Conservation (phyloP, 139 green algal genomes). For the Tetradesmus lagerheimii region DNA sequence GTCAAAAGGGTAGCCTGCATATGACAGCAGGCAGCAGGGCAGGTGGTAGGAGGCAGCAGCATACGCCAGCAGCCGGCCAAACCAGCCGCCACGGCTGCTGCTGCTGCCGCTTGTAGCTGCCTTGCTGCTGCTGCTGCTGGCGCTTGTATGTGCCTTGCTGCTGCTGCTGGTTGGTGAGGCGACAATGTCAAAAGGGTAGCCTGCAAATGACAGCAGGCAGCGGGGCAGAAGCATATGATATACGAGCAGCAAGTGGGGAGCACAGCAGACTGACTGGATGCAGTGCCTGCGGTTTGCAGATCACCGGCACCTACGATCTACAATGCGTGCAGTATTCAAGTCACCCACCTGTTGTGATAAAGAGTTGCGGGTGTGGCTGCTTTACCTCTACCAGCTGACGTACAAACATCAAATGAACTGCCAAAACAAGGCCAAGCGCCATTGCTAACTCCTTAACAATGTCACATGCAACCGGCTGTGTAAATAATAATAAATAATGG, state of each 20-base stretch:
- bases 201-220: constrained; percentile 59
- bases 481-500: no score
- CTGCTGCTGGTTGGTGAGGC: constrained; percentile 35
- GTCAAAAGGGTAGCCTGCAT: constrained; percentile 93
- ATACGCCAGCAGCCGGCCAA: constrained; percentile 64
- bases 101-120: neutral
- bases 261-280: no score
- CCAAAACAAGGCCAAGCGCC: no score
- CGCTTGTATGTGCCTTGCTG: neutral
- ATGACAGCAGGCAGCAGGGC: neutral
- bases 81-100: constrained; percentile 18
- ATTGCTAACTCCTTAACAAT: no score
- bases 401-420: no score
- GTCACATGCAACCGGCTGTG: no score
- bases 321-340: no score
- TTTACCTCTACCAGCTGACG: no score
- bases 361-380: constrained; percentile 53
- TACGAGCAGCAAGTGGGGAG: no score
- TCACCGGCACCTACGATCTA: no score
- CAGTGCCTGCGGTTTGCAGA: no score
- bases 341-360: constrained; percentile 82
- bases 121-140: neutral
- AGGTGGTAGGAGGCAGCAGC: constrained; percentile 12
- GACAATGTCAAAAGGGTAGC: constrained; percentile 92
- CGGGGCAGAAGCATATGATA: no score